These are phyloP conservation scores for Buddleja alternifolia DNA, from an alignment of 257 asterid species.

Conservation along the genomic window DNA sequence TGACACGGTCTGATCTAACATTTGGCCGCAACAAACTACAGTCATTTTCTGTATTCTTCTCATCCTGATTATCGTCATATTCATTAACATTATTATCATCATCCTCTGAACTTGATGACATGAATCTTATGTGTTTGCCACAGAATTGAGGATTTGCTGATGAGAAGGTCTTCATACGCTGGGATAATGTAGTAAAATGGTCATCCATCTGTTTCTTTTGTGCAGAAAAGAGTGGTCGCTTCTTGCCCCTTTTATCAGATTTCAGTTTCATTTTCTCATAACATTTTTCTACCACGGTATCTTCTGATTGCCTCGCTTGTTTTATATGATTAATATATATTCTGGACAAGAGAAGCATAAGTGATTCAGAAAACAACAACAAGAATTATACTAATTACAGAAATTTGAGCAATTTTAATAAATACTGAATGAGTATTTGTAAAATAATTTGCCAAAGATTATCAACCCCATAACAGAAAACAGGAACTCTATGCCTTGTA, in stretches of 20 bases:
- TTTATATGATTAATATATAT: constrained; percentile 48
- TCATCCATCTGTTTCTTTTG: constrained; percentile 72
- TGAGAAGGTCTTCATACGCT: constrained; percentile 67
- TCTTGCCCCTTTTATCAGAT: constrained; percentile 44
- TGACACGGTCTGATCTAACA: constrained; percentile 54
- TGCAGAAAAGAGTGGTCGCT: constrained; percentile 56
- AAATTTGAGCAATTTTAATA: constrained; percentile 9
- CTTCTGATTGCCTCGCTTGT: constrained; percentile 54
- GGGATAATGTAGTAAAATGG: constrained; percentile 58
- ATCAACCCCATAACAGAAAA: constrained; percentile 12
- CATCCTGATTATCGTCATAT: constrained; percentile 38
- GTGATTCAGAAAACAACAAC: constrained; percentile 21
- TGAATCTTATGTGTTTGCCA: constrained; percentile 72
- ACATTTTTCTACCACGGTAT: constrained; percentile 44
- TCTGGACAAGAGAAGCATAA: constrained; percentile 49
- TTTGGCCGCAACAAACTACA: constrained; percentile 39
- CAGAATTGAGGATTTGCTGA: constrained; percentile 44
- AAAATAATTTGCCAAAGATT: constrained; percentile 18
- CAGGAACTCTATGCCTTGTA: constrained; percentile 7
- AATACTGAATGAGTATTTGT: constrained; percentile 17
- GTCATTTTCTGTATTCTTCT: constrained; percentile 30
- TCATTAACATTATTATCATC: constrained; percentile 50
- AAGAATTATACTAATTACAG: not conserved
- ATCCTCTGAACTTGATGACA: constrained; percentile 74
- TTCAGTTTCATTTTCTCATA: constrained; percentile 44